Base-by-base conservation (phyloP, 1,284 basidiomycete species). In the Gomphus sp. region DNA sequence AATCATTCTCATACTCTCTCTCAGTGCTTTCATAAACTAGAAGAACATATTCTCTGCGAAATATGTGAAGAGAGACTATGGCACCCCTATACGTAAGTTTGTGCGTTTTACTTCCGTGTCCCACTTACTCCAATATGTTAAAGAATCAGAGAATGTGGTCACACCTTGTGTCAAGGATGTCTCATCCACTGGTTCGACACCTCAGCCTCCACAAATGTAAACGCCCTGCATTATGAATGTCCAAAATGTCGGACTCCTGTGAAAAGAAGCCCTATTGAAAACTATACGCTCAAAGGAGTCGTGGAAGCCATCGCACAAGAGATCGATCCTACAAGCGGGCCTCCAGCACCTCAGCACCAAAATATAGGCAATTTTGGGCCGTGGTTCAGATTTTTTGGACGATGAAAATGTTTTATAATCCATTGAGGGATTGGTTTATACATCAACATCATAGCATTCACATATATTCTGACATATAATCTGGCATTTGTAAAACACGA, bases 131-230 rank as follows among this genome's bases (percentile, higher is more conserved):
- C 54, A 50, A 55, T 48, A 53, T 49, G 53, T 50, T 8, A 48
- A 62, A 86, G 83, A 25, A 74, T 88, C 34, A 69, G 78, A 4
- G 77, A 75, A 44, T 89, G 87, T 58, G 87, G 87, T 6, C 87
- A 89, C 70, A 78, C 79, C 0, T 89, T 84, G 67, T 89, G 87
- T 66, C 71, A 78, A 61, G 67, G 66, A 7, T 89, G 87, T 63
- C 72, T 89, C 7, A 71, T 76, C 50, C 79, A 83, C 64, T 89
- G 87, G 87, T 87, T 89, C 64, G 71, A 69, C 60, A 77, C 78
- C 8, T 76, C 71, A 0, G 76, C 79, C 52, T 70, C 62, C 60
- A 0, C 62, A 66, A 45, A 53, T 71, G 12, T 58, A 59, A 2
- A 61, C 61, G 2, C 25, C 69, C 12, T 62, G 66, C 34, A 55